Evolutionary conservation across 257 asterid genomes (phyloP), one percentile per base, ranked within the genome.

Genomic region (Solanum habrochaites): DNA sequence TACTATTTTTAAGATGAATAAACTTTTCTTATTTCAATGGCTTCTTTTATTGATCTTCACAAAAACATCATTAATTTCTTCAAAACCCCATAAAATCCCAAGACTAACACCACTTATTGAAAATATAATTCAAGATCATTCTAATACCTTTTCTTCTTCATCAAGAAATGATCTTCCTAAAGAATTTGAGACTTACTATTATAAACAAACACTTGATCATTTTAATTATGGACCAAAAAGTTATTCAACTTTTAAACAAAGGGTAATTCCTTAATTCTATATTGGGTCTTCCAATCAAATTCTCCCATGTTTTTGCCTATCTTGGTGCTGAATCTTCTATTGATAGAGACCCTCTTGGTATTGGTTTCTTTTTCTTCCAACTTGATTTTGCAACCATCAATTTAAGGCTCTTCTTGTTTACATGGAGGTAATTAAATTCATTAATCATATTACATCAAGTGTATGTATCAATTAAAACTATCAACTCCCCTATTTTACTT

Each of bases 181-280:
- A 15, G 93, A 91, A 37, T 93, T 66, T 25, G 70, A 89, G 86
- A 88, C 92, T 32, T 88, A 90, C 32, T 94, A 69, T n/a, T 96
- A 94, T 86, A 85, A 25, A 2, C 99, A 96, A 87, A 94, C 97
- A 2, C 88, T 96, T 21, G 99, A 96, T 87, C 99, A 96, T 82
- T 96, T 96, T 89, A 95, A 95, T 88, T 96, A 90, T 18, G 91
- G 91, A 58, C 94, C 97, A 4, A 67, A 88, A 21, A 93, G 98
- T 75, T 95, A 92, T 83, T 86, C 89, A 37, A 93, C 91, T 20
- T 96, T 95, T 90, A 69, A 83, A 7, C 98, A 94, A 78, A 91
- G 85, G 89, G n/a, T n/a, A n/a, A n/a, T n/a, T n/a, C n/a, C n/a
- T n/a, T 13, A 90, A 87, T 83, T 88, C 90, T 16, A 86, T 45